These are phyloP conservation scores for Penicillium samsonianum DNA, from an alignment of 495 filamentous ascomycete genomes.

Conservation along the genomic window DNA sequence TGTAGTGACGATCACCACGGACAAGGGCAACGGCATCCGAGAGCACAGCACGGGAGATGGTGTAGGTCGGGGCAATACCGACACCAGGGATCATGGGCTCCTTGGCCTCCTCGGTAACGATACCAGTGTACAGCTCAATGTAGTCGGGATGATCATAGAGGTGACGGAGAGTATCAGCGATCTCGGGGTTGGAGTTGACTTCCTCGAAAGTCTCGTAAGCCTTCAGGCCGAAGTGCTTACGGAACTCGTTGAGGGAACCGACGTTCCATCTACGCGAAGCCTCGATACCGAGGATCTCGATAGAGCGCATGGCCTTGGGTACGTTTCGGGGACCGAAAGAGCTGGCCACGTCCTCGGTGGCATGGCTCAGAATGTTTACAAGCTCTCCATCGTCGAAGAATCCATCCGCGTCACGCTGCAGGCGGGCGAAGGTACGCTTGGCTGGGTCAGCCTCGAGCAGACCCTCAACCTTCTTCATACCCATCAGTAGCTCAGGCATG, in stretches of 20 bases:
- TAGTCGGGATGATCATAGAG: constrained; percentile 63
- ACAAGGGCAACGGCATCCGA: constrained; percentile 58
- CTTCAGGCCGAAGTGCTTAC: constrained; percentile 60
- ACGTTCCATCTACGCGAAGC: constrained; percentile 62
- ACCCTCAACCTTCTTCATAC: constrained; percentile 53
- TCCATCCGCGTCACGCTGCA: constrained; percentile 57
- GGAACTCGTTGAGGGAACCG: constrained; percentile 64
- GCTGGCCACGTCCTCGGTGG: constrained; percentile 61
- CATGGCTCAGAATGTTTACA: constrained; percentile 58
- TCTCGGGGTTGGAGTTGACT: constrained; percentile 60
- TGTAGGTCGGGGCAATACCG: constrained; percentile 59
- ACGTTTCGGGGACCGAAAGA: constrained; percentile 61
- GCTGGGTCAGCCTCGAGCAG: constrained; percentile 52
- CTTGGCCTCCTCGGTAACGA: constrained; percentile 57
- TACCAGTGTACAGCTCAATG: constrained; percentile 65
- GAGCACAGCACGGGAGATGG: constrained; percentile 55
- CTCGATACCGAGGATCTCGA: constrained; percentile 63
- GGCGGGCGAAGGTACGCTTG: constrained; percentile 58
- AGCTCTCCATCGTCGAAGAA: constrained; percentile 63
- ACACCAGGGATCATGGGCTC: constrained; percentile 56
- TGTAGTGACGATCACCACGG: constrained; percentile 56
- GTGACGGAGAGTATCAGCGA: constrained; percentile 52
- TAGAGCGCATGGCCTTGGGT: constrained; percentile 56
- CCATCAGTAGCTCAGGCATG: constrained; percentile 52
- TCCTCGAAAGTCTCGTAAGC: constrained; percentile 61